phyloP scores from a whole-genome alignment of 164 flowering plant species.

The Annona squamosa region DNA sequence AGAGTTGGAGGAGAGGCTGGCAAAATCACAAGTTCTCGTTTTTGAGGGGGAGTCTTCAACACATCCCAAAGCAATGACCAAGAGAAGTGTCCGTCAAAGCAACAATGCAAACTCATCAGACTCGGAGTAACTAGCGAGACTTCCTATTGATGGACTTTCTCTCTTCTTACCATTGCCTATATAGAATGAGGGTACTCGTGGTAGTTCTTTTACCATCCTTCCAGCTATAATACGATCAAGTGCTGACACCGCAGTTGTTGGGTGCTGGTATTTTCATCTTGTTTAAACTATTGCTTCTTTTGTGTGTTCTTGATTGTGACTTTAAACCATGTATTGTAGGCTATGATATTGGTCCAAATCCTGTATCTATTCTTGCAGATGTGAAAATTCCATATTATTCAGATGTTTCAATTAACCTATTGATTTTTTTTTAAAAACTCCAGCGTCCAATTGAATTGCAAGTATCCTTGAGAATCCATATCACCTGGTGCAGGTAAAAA shows the following conservation, averaged over 20 bases:
- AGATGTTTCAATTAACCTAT: neutral
- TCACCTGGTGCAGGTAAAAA: no score
- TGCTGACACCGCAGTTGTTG: neutral
- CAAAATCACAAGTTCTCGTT: conserved; percentile 69
- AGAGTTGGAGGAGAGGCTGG: conserved; percentile 84
- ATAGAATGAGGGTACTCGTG: neutral
- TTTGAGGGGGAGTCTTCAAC: conserved; percentile 72
- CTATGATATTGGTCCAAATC: neutral
- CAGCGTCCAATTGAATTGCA: neutral
- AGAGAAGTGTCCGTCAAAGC: conserved; percentile 69
- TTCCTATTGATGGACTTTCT: neutral
- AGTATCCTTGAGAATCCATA: no score
- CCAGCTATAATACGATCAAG: neutral
- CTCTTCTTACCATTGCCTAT: neutral
- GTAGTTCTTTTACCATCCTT: neutral
- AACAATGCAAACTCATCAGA: conserved; percentile 52
- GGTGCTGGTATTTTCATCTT: neutral
- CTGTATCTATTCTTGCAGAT: neutral
- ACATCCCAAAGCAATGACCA: conserved; percentile 29
- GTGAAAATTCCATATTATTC: neutral
- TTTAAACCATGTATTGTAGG: neutral
- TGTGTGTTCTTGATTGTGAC: neutral
- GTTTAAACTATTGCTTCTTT: neutral
- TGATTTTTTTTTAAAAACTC: neutral
- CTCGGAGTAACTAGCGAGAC: conserved; percentile 35